Base-by-base conservation (phyloP, 768 basidiomycete species). In the Cytidiella melzeri region DNA sequence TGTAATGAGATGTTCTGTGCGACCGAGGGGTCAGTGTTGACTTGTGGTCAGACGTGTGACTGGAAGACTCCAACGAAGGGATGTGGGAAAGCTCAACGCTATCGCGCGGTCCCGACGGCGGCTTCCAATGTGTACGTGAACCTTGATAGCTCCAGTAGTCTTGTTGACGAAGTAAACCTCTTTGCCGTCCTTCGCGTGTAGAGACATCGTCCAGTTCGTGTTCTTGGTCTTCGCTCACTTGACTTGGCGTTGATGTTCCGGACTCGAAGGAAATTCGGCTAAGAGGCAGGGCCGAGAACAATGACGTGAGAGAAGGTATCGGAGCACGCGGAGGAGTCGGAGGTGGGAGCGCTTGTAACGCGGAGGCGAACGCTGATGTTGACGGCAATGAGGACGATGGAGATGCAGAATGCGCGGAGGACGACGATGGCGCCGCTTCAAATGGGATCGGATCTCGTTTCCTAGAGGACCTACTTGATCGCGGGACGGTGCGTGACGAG, bases 161-260 rank as follows among this genome's bases (percentile, higher is more conserved):
- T 7, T 34, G 7, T 34, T 15, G 30, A 34, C 15, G 30, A 7
- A 15, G 15, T 34, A 34, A 15, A 34, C 9, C 30, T 7, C 30
- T 7, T 7, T 7, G 30, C 15, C 30, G 30, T 15, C 30, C 30
- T 15, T 34, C 30, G 7, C 30, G 7, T 7, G 7, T 34, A 34
- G 30, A 48, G 9, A 64, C 56, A 38, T 60, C 56, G 36, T 52
- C 60, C 48, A 64, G 43, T 52, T 65, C 64, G 47, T 65, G 62
- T 27, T 61, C 62, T 45, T 63, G 50, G 3, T 64, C 64, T n/a
- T 61, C 64, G 52, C 61, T 61, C 18, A 52, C 45, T 34, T 55
- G 59, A 7, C 57, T 60, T 13, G 57, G 49, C 12, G 59, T 55
- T 5, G 55, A 57, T 19, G 59, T 51, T 23, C 40, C 49, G 13